phyloP scores from a whole-genome alignment of 1,284 basidiomycete species.

The Puccinia triticina region DNA sequence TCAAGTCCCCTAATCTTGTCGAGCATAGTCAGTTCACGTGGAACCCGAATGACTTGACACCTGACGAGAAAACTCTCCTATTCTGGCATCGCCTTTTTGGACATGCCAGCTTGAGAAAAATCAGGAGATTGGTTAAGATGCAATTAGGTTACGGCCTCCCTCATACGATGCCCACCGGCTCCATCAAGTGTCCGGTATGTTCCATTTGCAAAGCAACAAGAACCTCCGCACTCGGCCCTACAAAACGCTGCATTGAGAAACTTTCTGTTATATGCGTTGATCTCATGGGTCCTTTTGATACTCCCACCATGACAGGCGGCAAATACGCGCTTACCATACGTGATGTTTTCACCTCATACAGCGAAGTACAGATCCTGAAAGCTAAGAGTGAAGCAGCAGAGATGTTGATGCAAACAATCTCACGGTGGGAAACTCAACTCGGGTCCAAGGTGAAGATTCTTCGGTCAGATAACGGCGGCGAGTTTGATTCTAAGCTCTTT shows the following conservation, averaged over 20 bases:
- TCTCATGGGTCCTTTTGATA: slow-evolving; percentile 20
- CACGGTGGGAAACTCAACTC: neutral
- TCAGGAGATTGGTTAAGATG: neutral
- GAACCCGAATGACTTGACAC: neutral
- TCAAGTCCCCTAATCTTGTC: too few relatives aligned
- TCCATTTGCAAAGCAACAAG: neutral
- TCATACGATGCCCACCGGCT: neutral
- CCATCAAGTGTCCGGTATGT: neutral
- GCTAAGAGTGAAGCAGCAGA: neutral
- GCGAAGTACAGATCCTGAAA: neutral
- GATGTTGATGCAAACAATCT: neutral
- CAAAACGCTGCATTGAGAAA: neutral
- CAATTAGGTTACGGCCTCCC: neutral
- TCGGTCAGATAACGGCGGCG: slow-evolving; percentile 16
- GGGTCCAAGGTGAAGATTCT: slow-evolving; percentile 13
- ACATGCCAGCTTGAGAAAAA: neutral
- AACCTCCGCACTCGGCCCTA: neutral
- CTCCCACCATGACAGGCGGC: neutral
- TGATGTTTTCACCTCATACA: neutral
- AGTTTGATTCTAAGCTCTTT: neutral
- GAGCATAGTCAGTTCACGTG: too few relatives aligned
- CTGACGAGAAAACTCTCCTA: neutral
- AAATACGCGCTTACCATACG: neutral
- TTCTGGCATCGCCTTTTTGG: neutral
- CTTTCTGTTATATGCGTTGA: neutral